phyloP scores from a whole-genome alignment of 805 yeast genomes.

The Saccharomycopsis fermentans region DNA sequence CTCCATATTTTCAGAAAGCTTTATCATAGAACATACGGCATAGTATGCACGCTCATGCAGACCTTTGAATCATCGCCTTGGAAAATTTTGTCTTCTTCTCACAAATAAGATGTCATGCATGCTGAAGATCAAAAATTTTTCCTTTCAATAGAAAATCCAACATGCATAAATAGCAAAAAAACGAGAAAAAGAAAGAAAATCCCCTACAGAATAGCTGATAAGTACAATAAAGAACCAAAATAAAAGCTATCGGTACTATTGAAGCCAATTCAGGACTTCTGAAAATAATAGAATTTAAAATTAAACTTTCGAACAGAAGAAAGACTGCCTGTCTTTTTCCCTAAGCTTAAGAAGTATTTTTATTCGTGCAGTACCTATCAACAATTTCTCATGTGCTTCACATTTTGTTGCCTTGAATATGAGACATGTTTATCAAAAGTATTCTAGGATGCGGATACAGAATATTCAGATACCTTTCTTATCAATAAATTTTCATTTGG shows the following conservation, averaged over 20 bases:
- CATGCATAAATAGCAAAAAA: neutral
- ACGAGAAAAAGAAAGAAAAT: neutral
- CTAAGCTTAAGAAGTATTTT: too few relatives aligned
- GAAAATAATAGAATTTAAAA: too few relatives aligned
- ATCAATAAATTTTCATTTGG: neutral
- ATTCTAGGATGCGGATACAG: neutral
- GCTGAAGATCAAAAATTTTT: neutral
- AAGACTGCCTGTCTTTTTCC: too few relatives aligned
- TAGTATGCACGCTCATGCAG: neutral
- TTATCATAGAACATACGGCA: neutral
- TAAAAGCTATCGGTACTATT: neutral
- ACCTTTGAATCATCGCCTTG: neutral
- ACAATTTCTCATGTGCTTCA: neutral
- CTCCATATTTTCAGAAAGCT: neutral
- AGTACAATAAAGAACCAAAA: too few relatives aligned
- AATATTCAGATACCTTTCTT: neutral
- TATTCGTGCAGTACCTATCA: neutral
- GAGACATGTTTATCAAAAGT: neutral
- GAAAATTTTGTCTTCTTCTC: neutral
- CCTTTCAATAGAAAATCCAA: neutral
- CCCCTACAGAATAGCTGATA: neutral
- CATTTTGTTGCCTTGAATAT: neutral
- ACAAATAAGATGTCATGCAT: neutral
- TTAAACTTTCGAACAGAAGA: too few relatives aligned
- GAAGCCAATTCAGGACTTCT: neutral